Percentiles rank a stretch among this genome's conserved stretches.
These are phyloP conservation scores for Noccaea bulbosa DNA, from an alignment of 345 rosid genomes.

Conservation along the genomic window DNA sequence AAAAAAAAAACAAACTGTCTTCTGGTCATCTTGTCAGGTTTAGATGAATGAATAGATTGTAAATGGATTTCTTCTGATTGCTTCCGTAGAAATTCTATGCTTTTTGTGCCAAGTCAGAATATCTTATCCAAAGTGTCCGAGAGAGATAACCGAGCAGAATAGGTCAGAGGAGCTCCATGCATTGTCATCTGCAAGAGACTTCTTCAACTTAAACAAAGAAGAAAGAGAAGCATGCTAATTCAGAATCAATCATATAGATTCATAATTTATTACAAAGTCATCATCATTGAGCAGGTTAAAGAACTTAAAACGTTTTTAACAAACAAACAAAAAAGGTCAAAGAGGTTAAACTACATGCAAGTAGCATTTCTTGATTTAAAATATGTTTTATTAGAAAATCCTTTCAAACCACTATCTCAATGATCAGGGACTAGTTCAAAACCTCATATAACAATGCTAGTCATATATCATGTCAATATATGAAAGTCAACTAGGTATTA, in stretches of 20 bases:
- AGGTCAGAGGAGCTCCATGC: not conserved
- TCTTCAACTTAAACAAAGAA: slow-evolving; percentile 15
- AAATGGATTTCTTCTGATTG: not conserved
- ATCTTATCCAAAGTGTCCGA: not conserved
- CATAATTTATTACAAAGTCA: not conserved
- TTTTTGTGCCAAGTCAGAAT: slow-evolving; percentile 5
- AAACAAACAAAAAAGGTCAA: no score
- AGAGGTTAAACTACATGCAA: not conserved
- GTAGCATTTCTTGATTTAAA: no score
- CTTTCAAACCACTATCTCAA: no score
- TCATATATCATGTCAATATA: no score
- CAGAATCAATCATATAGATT: not conserved
- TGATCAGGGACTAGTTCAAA: no score
- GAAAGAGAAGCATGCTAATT: slow-evolving; percentile 14
- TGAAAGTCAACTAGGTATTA: no score
- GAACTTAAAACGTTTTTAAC: not conserved
- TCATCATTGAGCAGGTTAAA: slow-evolving; percentile 14
- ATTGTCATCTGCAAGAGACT: slow-evolving; percentile 13
- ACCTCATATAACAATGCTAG: no score
- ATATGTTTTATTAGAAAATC: no score
- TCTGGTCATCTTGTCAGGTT: no score
- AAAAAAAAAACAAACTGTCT: no score
- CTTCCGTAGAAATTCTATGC: not conserved
- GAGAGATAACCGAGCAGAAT: slow-evolving; percentile 3
- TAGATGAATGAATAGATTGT: no score